These are phyloP conservation scores for Verticillium nonalfalfae DNA, from an alignment of 2,329 filamentous ascomycete species.

Conservation along the genomic window DNA sequence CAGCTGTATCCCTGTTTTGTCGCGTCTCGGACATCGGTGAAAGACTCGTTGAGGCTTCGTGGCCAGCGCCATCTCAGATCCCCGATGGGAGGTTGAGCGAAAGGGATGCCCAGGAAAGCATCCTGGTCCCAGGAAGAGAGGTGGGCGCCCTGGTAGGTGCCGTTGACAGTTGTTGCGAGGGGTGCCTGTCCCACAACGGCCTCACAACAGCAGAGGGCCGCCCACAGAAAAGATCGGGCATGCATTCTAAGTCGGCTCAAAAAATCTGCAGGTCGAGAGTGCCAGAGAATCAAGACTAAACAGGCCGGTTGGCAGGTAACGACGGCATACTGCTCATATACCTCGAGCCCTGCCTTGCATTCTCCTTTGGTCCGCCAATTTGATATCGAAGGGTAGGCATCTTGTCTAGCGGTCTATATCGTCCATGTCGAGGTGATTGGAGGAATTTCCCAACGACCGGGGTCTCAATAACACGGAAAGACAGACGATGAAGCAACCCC, in stretches of 20 bases:
- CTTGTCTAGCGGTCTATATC: background rate
- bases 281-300: background rate
- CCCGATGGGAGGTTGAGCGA: slow-evolving; percentile 28
- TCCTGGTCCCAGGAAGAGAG: slow-evolving; percentile 29
- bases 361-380: background rate
- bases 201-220: background rate
- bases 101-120: slow-evolving; percentile 27
- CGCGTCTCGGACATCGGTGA: slow-evolving; percentile 29
- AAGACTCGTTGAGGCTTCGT: slow-evolving; percentile 28
- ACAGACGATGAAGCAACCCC: background rate
- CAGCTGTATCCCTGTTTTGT: slow-evolving; percentile 37
- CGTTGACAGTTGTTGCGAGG: slow-evolving; percentile 19
- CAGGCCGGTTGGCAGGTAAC: background rate
- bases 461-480: background rate
- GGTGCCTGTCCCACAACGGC: slow-evolving; percentile 3
- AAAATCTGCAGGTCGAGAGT: background rate
- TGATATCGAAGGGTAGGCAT: background rate
- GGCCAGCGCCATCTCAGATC: slow-evolving; percentile 28
- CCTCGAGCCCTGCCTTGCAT: background rate
- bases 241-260: background rate
- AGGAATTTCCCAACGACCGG: background rate
- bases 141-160: slow-evolving; percentile 25
- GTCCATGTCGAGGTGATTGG: background rate
- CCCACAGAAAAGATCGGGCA: background rate
- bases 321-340: background rate